A percentile compares a stretch with the other conserved stretches of the same genome.
These are phyloP conservation scores for Apiospora arundinis DNA, from an alignment of 2,329 filamentous ascomycete species.

Conservation along the genomic window DNA sequence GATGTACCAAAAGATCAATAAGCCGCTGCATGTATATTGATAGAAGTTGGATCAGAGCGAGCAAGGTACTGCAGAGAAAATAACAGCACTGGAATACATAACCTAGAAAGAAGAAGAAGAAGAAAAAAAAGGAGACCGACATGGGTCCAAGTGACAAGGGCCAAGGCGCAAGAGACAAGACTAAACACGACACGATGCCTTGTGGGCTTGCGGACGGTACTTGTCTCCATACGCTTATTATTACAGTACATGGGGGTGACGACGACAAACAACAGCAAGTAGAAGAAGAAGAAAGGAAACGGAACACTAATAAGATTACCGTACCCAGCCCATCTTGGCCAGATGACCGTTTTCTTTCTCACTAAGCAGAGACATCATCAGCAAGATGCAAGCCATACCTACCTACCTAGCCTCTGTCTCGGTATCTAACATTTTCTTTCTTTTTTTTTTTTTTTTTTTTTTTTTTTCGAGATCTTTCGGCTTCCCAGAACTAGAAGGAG, in stretches of 20 bases:
- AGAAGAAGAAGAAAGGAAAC: background rate
- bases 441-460: background rate
- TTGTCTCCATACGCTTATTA: background rate
- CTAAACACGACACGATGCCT: no score
- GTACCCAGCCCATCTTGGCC: background rate
- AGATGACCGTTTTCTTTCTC: background rate
- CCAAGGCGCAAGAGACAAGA: background rate
- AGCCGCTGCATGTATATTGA: background rate
- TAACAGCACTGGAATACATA: no score
- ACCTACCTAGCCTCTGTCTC: no score
- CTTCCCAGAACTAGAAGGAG: conserved; percentile 8
- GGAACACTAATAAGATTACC: background rate
- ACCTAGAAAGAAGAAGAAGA: background rate
- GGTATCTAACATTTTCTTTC: background rate
- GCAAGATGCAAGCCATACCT: background rate
- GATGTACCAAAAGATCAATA: background rate
- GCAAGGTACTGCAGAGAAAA: no score
- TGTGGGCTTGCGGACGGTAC: background rate
- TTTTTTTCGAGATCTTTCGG: background rate
- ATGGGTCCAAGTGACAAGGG: no score
- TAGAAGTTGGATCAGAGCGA: no score
- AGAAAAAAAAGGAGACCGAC: background rate
- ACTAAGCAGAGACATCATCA: background rate
- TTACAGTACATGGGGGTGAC: no score
- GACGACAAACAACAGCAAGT: no score